Percentiles rank a stretch among this genome's conserved stretches.
phyloP scores from a whole-genome alignment of 495 filamentous ascomycete species.

The Penicillium mononematosum region DNA sequence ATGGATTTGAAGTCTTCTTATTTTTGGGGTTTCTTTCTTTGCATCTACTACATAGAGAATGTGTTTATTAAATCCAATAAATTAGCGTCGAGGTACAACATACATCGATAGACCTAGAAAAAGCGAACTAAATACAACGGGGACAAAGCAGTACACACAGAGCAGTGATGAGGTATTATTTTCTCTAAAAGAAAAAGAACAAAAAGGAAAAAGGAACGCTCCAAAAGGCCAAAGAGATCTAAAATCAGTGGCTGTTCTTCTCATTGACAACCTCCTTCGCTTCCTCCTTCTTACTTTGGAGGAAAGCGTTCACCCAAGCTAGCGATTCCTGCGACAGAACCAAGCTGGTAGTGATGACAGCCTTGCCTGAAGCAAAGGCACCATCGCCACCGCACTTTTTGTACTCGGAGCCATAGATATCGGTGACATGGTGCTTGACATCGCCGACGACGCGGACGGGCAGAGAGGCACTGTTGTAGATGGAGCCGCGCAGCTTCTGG shows the following conservation, averaged over 20 bases:
- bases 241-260: constrained; percentile 43
- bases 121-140: background rate
- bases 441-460: constrained; percentile 66
- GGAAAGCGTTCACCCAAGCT: constrained; percentile 52
- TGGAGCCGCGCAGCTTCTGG: constrained; percentile 65
- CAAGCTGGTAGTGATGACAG: constrained; percentile 69
- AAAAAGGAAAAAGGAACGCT: constrained; percentile 13
- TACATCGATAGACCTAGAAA: background rate
- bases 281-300: constrained; percentile 61
- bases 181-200: constrained; percentile 24
- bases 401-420: constrained; percentile 70
- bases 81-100: background rate
- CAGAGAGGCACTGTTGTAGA: constrained; percentile 61
- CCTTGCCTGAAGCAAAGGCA: constrained; percentile 66
- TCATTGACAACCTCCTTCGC: constrained; percentile 56
- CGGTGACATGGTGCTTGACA: constrained; percentile 71
- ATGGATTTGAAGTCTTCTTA: background rate
- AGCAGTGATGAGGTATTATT: constrained; percentile 24
- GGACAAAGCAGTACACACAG: background rate
- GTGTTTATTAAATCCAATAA: background rate
- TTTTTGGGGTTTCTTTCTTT: background rate
- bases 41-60: background rate
- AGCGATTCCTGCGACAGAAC: constrained; percentile 68
- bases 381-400: constrained; percentile 73
- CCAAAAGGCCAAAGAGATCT: constrained; percentile 8